Conservation (phyloP, 73 alveolate species). For the Breviolum minutum region DNA sequence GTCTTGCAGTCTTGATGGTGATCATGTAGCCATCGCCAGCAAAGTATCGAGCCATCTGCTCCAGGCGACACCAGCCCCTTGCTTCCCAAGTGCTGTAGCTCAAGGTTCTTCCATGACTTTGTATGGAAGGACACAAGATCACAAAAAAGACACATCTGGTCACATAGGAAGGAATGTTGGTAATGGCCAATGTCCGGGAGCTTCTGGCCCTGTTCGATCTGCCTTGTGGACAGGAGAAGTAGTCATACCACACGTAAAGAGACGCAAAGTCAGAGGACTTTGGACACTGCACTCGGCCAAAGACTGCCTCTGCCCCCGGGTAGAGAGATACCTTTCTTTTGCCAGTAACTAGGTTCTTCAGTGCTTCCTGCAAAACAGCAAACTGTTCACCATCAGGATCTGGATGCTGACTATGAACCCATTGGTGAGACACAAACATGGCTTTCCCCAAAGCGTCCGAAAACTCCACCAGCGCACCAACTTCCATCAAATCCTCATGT, state of each 20-base stretch:
- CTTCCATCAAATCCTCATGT: slow-evolving; percentile 15
- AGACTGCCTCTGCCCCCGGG: neutral
- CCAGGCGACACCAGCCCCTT: neutral
- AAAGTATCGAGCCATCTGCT: neutral
- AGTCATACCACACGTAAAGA: slow-evolving; percentile 15
- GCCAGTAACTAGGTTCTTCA: neutral
- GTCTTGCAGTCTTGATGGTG: neutral
- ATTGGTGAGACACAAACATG: slow-evolving; percentile 54
- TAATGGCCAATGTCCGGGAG: neutral
- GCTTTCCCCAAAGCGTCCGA: neutral
- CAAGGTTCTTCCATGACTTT: neutral
- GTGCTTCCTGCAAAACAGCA: neutral
- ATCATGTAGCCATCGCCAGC: no score
- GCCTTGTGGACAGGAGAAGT: slow-evolving; percentile 28
- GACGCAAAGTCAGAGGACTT: slow-evolving; percentile 4
- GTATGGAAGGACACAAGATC: slow-evolving; percentile 23
- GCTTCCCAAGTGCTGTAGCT: neutral
- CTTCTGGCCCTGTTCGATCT: neutral
- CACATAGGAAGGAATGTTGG: slow-evolving; percentile 1
- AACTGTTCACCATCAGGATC: neutral
- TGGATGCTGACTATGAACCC: neutral
- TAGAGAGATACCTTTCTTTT: neutral
- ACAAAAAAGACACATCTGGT: neutral
- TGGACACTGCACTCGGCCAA: slow-evolving; percentile 34
- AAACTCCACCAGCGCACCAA: neutral